These are phyloP conservation scores for Paspalum notatum DNA, from an alignment of 176 grass and related monocot genomes.

Conservation along the genomic window DNA sequence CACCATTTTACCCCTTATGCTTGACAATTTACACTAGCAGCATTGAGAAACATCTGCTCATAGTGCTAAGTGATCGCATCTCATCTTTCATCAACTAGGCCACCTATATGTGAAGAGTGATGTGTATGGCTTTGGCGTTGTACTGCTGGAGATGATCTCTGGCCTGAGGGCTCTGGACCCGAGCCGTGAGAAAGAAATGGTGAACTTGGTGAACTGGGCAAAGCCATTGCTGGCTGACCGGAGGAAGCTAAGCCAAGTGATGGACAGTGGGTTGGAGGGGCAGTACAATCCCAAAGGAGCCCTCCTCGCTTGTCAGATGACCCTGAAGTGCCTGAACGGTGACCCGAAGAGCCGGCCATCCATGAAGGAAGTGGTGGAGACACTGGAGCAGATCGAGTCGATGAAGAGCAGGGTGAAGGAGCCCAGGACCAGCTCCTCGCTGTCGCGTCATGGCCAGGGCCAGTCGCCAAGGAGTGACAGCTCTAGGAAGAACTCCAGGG, in stretches of 20 bases:
- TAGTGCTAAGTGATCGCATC: neutral
- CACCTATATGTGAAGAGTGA: constrained; percentile 97
- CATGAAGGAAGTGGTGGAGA: constrained; percentile 88
- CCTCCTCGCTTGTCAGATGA: constrained; percentile 65
- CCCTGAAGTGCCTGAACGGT: constrained; percentile 65
- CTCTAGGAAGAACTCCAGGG: constrained; percentile 43
- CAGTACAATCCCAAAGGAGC: constrained; percentile 82
- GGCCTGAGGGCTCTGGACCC: constrained; percentile 68
- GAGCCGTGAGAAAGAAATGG: constrained; percentile 39
- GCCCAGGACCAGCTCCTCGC: constrained; percentile 35
- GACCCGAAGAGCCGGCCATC: constrained; percentile 82
- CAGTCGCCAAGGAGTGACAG: constrained; percentile 38
- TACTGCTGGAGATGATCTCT: constrained; percentile 83
- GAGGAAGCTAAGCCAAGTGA: constrained; percentile 68
- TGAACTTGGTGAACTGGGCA: constrained; percentile 77
- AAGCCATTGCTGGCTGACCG: constrained; percentile 68
- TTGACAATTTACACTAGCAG: neutral
- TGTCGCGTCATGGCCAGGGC: constrained; percentile 1
- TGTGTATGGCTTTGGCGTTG: constrained; percentile 83
- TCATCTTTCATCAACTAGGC: constrained; percentile 40
- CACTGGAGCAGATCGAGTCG: constrained; percentile 63
- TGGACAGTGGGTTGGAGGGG: constrained; percentile 71
- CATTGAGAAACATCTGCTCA: neutral
- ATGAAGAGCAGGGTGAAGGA: constrained; percentile 59
- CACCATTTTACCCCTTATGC: neutral